phyloP scores from a whole-genome alignment of 2,329 filamentous ascomycete species.

The Colletotrichum brevisporum region DNA sequence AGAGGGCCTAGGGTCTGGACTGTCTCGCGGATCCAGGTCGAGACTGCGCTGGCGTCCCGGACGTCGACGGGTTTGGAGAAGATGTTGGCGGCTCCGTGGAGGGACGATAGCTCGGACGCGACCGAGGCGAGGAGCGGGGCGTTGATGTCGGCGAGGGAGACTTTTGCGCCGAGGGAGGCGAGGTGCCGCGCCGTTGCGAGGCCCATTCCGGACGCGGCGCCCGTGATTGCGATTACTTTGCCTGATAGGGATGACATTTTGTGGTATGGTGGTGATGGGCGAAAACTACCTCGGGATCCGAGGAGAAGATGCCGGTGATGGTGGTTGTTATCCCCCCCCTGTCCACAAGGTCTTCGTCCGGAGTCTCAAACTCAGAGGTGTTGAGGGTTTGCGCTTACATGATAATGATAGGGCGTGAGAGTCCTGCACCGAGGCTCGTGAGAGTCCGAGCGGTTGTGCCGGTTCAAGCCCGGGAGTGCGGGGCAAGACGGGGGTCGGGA shows the following conservation, averaged over 20 bases:
- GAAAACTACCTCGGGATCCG: background rate
- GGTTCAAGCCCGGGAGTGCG: background rate
- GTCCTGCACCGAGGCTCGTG: no score
- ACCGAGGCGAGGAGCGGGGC: constrained; percentile 47
- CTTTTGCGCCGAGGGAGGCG: constrained; percentile 56
- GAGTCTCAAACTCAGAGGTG: background rate
- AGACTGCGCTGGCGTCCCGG: constrained; percentile 30
- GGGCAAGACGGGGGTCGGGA: background rate
- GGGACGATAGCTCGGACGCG: constrained; percentile 11
- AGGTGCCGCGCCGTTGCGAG: constrained; percentile 61
- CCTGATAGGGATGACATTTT: constrained; percentile 38
- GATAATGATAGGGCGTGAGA: background rate
- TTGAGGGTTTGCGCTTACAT: background rate
- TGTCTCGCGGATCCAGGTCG: constrained; percentile 49
- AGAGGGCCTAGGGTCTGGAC: constrained; percentile 52
- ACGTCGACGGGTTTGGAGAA: constrained; percentile 33
- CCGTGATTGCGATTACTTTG: constrained; percentile 64
- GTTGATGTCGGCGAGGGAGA: constrained; percentile 65
- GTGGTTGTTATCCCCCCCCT: no score
- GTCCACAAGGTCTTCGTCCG: background rate
- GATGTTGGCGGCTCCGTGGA: constrained; percentile 11
- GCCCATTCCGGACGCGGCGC: constrained; percentile 64
- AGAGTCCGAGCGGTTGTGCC: background rate
- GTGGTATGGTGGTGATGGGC: background rate
- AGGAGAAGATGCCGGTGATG: background rate